phyloP scores from a whole-genome alignment of 768 basidiomycete species.

The Bullera alba region DNA sequence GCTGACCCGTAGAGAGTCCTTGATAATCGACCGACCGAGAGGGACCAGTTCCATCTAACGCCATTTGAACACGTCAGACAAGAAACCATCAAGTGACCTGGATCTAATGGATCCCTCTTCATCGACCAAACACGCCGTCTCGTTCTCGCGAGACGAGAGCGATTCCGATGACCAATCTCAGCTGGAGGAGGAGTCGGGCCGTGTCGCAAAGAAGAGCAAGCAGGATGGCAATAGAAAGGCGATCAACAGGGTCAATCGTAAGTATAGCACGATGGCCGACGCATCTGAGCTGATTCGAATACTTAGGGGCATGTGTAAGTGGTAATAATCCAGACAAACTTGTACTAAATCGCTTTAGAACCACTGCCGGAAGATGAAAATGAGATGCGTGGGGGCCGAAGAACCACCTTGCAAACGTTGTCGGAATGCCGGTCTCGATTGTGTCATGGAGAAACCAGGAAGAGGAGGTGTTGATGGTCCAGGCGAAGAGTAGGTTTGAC shows the following conservation, averaged over 20 bases:
- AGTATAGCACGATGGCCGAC: constrained; percentile 6
- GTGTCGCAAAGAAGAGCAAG: constrained; percentile 7
- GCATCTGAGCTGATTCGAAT: not conserved
- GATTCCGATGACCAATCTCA: too few species aligned
- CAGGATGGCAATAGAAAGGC: constrained; percentile 32
- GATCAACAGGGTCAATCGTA: constrained; percentile 45
- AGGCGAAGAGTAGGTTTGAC: constrained; percentile 34
- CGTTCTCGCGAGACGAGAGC: too few species aligned
- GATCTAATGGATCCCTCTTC: too few species aligned
- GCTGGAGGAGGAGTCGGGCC: too few species aligned
- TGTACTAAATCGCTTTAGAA: constrained; percentile 54
- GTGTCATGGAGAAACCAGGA: constrained; percentile 87
- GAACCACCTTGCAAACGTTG: constrained; percentile 95
- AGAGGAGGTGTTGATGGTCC: constrained; percentile 46
- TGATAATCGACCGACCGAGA: too few species aligned
- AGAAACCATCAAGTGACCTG: too few species aligned
- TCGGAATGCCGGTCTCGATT: constrained; percentile 78
- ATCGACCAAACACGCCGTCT: too few species aligned
- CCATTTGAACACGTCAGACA: too few species aligned
- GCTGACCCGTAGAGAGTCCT: too few species aligned
- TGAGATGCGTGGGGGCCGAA: constrained; percentile 93
- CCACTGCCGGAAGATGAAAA: constrained; percentile 92
- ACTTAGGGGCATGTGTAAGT: constrained; percentile 39
- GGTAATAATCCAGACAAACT: not conserved
- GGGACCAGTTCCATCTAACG: too few species aligned